A percentile compares a stretch with the other conserved stretches of the same genome.
Conservation (phyloP, 140 eudicot genomes). For the Flaveria floridana region DNA sequence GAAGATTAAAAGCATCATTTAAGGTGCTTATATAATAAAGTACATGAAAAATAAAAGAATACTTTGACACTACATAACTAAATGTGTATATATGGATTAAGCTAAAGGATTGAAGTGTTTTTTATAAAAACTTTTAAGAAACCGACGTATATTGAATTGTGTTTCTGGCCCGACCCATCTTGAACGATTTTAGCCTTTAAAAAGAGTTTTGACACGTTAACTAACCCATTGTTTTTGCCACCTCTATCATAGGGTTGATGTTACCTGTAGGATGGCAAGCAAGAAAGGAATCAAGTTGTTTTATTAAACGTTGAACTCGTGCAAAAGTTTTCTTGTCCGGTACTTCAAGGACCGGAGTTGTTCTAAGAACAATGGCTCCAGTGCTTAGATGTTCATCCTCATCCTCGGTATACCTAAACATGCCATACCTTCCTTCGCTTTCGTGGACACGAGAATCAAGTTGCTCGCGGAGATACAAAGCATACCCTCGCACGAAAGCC, state of each 20-base stretch:
- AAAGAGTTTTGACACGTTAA: not conserved
- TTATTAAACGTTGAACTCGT: constrained; percentile 48
- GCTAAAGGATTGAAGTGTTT: not conserved
- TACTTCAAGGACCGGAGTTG: constrained; percentile 42
- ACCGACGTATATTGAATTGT: too few species aligned
- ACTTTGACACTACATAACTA: too few species aligned
- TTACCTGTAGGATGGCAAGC: constrained; percentile 77
- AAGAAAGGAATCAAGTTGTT: constrained; percentile 63
- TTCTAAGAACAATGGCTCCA: constrained; percentile 14
- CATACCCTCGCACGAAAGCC: constrained; percentile 63
- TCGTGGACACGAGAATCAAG: constrained; percentile 67
- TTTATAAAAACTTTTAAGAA: too few species aligned
- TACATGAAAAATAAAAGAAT: too few species aligned
- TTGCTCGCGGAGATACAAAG: constrained; percentile 60
- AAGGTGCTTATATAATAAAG: constrained; percentile 39
- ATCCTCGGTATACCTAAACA: constrained; percentile 27
- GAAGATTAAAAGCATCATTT: constrained; percentile 11
- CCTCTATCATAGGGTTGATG: not conserved
- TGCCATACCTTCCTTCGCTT: constrained; percentile 39
- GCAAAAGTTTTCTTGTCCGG: constrained; percentile 42
- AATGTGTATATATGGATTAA: not conserved
- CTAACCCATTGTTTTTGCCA: not conserved
- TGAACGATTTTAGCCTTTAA: not conserved
- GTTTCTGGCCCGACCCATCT: too few species aligned
- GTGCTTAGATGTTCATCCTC: constrained; percentile 35